Evolutionary conservation across 75 land plant species (phyloP).

Genomic region (Sequoia sempervirens): DNA sequence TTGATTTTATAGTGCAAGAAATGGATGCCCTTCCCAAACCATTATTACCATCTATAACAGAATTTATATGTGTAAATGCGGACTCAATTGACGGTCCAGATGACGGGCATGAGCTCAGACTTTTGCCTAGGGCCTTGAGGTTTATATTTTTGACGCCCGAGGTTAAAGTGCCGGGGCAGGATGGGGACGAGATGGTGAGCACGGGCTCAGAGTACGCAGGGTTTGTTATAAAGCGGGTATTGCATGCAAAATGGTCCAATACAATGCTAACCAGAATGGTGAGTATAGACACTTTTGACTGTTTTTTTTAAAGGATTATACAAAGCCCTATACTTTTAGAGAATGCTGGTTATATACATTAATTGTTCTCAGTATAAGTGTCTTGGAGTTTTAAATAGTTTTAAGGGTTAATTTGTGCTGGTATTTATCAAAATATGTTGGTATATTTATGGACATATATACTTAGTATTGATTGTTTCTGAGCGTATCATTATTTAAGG

Average conservation of each 20-base stretch:
- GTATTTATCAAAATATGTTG: not conserved
- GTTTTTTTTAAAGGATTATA: too few species aligned
- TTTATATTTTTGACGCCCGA: conserved; percentile 21
- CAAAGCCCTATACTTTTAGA: not conserved
- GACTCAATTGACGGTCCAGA: conserved; percentile 22
- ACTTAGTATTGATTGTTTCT: too few species aligned
- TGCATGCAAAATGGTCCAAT: conserved; percentile 58
- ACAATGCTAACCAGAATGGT: conserved; percentile 49
- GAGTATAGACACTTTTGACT: not conserved
- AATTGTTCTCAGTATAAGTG: not conserved
- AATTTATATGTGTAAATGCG: conserved; percentile 33
- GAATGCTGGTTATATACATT: not conserved
- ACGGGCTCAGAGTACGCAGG: conserved; percentile 33
- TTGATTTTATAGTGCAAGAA: conserved; percentile 9
- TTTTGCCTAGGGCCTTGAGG: conserved; percentile 36
- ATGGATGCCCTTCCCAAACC: conserved; percentile 18
- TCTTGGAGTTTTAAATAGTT: not conserved
- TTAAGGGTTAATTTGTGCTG: not conserved
- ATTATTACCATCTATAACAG: conserved; percentile 27
- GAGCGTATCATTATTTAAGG: too few species aligned
- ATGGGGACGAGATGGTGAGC: conserved; percentile 25
- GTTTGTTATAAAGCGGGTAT: conserved; percentile 30
- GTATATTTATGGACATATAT: not conserved
- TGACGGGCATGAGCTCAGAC: conserved; percentile 37
- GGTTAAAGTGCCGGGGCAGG: conserved; percentile 26